Conservation (phyloP, 2,329 filamentous ascomycete species). For the Ceratocystiopsis minuta region DNA sequence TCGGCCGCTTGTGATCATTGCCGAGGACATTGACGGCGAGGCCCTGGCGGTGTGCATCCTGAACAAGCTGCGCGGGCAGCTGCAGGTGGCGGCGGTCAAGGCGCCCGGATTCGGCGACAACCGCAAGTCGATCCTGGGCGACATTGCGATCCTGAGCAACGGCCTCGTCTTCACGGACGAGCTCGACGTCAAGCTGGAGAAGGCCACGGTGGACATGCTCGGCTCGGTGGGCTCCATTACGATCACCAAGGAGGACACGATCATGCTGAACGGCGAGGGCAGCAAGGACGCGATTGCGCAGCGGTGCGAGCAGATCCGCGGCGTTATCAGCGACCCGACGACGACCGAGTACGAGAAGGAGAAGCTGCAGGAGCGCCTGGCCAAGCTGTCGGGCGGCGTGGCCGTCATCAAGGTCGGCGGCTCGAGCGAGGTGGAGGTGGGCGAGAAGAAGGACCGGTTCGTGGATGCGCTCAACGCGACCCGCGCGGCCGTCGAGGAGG, state of each 20-base stretch:
- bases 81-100: conserved; percentile 97
- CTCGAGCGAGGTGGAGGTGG: conserved; percentile 92
- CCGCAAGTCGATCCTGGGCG: conserved; percentile 97
- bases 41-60: conserved; percentile 96
- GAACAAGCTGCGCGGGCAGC: conserved; percentile 99
- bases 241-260: conserved; percentile 99
- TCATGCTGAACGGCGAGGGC: conserved; percentile 92
- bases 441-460: conserved; percentile 99
- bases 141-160: conserved; percentile 90
- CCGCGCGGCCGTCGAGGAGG: conserved; percentile 94
- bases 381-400: conserved; percentile 96
- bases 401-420: conserved; percentile 99
- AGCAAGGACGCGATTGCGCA: conserved; percentile 85
- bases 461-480: conserved; percentile 97
- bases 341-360: conserved; percentile 99
- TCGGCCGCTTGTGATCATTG: conserved; percentile 92
- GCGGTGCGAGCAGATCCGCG: conserved; percentile 97
- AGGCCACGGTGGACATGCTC: conserved; percentile 88
- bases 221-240: conserved; percentile 96
- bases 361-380: conserved; percentile 99
- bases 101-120: conserved; percentile 98
- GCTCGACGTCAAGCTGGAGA: conserved; percentile 98
- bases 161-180: conserved; percentile 96
- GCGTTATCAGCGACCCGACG: conserved; percentile 80
- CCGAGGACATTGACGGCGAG: conserved; percentile 97